Evolutionary conservation across 352 stramenopile species (phyloP), one percentile per base, ranked within the genome.

Genomic region (Pythium insidiosum): DNA sequence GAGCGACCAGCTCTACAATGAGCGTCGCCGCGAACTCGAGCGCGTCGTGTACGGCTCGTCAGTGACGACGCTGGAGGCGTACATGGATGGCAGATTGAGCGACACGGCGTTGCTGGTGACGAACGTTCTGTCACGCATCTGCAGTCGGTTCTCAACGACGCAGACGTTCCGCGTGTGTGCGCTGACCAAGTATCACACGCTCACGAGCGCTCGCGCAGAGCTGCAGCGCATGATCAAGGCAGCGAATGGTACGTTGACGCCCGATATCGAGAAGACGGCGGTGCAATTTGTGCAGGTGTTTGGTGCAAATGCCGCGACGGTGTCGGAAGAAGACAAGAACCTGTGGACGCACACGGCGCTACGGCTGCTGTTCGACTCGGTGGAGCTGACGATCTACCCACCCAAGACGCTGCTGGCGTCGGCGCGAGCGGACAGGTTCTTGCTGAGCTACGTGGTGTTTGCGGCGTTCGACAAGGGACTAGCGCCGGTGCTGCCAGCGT

Each of bases 401-500:
- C 25, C 9, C 19, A 48, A 15, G 16, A 39, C 30, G 28, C 41
- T 48, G 5, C 13, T 21, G 2, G 18, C 37, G 23, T 39, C 41
- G 18, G 41, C 41, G 9, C 28, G 41, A 19, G 28, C 41, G 2
- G 29, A 18, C 11, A 22, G 12, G 1, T 39, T 29, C 28, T 24
- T 39, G 15, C 15, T 38, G 26, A 23, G 4, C 29, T 39, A 48
- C 21, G 13, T 16, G 6, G 28, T 48, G 18, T 26, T 48, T 3
- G 29, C 18, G 20, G 13, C 21, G 19, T 48, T 39, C 41, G 19
- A 23, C 18, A 19, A 18, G 12, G 26, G 1, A 5, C 25, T 24
- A 9, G 43, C 20, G 6, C n/a, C 29, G 20, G 19, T 58, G 36
- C 31, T 51, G 28, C 37, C 42, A 19, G 51, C 35, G 22, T 51